Percentiles rank a stretch among this genome's conserved stretches.
These are phyloP conservation scores for Fusarium equiseti DNA, from an alignment of 2,329 filamentous ascomycete genomes.

Conservation along the genomic window DNA sequence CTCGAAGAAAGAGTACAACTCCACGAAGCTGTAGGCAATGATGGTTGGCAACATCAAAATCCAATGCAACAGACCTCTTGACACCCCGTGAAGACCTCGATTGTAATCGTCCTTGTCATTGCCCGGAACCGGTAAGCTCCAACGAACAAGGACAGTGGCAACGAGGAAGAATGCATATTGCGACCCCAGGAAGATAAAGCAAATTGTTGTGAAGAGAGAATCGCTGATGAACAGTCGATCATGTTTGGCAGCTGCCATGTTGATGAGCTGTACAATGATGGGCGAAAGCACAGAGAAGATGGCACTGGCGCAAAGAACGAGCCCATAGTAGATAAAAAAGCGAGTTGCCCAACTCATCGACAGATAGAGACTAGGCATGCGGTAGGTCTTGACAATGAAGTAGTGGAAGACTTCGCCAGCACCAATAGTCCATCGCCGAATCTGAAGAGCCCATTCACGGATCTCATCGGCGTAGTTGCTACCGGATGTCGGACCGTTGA, in stretches of 20 bases:
- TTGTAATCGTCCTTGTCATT: conserved; percentile 9
- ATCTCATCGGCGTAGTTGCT: conserved; percentile 30
- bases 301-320: conserved; percentile 28
- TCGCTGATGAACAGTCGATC: conserved; percentile 17
- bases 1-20: conserved; percentile 37
- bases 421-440: conserved; percentile 38
- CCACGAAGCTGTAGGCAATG: conserved; percentile 33
- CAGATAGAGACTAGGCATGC: conserved; percentile 22
- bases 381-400: conserved; percentile 38
- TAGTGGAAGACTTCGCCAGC: conserved; percentile 39
- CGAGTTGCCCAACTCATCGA: conserved; percentile 34
- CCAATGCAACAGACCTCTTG: conserved; percentile 26
- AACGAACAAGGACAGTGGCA: conserved; percentile 24
- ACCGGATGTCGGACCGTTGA: conserved; percentile 36
- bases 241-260: conserved; percentile 13
- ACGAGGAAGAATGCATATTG: conserved; percentile 24
- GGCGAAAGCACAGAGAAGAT: conserved; percentile 30
- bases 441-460: conserved; percentile 35
- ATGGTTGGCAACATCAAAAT: conserved; percentile 35
- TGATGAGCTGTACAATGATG: conserved; percentile 25
- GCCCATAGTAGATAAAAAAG: conserved; percentile 32
- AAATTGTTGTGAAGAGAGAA: conserved; percentile 11
- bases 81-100: conserved; percentile 4
- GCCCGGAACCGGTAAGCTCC: conserved; percentile 11
- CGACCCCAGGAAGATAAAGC: conserved; percentile 25